Evolutionary conservation across 192 early-diverging fungal genomes (phyloP), one percentile per base, ranked within the genome.

Genomic region (Coemansia asiatica): DNA sequence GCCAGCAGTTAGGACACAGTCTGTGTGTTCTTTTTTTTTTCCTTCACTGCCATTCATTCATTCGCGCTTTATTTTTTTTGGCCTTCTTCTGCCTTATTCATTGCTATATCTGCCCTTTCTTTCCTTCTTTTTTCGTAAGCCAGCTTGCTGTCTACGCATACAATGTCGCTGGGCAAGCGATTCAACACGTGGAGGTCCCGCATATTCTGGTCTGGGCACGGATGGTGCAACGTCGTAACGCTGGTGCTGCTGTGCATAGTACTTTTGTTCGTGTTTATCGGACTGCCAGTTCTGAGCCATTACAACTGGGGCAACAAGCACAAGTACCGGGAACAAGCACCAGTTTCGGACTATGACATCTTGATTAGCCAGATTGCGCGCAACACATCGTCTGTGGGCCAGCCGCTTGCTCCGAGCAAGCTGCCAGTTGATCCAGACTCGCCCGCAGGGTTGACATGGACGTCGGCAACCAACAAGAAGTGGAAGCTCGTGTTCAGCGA

Each of bases 401-500:
- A 83, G 60, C 76, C 76, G 21, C 69, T 83, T 48, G 48, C 44
- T 2, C 82, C 82, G 21, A 62, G 64, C 31, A 15, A 33, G 6
- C 67, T 76, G 53, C 76, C 77, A 1, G 60, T 84, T 19, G 86
- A 86, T 54, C 68, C 77, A 6, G 79, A 86, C 54, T 79, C 69
- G 1, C 81, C 83, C 2, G 16, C 54, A 0, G 71, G 69, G 16
- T 61, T 72, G 33, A 83, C 68, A 1, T 78, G 76, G 71, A 76
- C 58, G 2, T 71, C 83, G 0, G 69, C 64, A 4, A 76, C 83
- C 54, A 73, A 74, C 10, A 64, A 75, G 49, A 56, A 72, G 49
- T 87, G 81, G 74, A 72, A 68, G 57, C 71, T 87, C 23, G 86
- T 85, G 22, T 87, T 87, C 56, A 84, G 83, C 56, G 86, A 87